Evolutionary conservation across 495 filamentous ascomycete genomes (phyloP), one percentile per base, ranked within the genome.

Genomic region (Antarctomyces pellizariae): DNA sequence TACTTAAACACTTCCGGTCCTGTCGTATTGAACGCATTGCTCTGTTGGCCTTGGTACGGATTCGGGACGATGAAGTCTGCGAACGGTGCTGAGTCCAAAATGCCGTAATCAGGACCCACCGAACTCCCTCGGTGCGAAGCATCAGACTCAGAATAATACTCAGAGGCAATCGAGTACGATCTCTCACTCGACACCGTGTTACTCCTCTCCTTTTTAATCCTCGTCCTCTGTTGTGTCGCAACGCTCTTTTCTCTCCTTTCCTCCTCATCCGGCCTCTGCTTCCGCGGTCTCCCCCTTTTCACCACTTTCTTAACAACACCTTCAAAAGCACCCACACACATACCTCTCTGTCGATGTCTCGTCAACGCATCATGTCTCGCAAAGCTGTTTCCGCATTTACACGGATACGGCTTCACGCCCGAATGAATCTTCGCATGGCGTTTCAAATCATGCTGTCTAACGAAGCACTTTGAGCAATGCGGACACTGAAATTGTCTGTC

Each of bases 371-470:
- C 86, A 39, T 92, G 82, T 30, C 86, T 62, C 8, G 82, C 80
- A 43, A 95, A 95, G 26, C 68, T 74, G 39, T 76, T 80, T 24
- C 83, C 78, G 46, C 86, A 97, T 26, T 70, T 60, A 46, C 86
- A 97, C 15, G 71, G 70, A 37, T 91, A 86, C 2, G 86, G 79
- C 51, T 92, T 90, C 41, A 83, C 69, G 19, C 79, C 79, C 11
- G 71, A 82, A 49, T 97, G 86, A 29, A 93, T 95, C 52, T 92
- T 92, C 37, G 80, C 69, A 43, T 97, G 86, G 12, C 86, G 71
- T 49, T 95, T 97, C 31, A 95, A 65, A 43, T 97, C 86, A 44
- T 97, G 89, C 34, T 86, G 82, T 14, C 86, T 70, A 32, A 95
- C 89, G 40, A 97, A 97, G 46, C 77, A 78, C 47, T 93, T 93